Base-by-base conservation (phyloP, 2,329 filamentous ascomycete species). In the Ploettnerulaceae sp. region DNA sequence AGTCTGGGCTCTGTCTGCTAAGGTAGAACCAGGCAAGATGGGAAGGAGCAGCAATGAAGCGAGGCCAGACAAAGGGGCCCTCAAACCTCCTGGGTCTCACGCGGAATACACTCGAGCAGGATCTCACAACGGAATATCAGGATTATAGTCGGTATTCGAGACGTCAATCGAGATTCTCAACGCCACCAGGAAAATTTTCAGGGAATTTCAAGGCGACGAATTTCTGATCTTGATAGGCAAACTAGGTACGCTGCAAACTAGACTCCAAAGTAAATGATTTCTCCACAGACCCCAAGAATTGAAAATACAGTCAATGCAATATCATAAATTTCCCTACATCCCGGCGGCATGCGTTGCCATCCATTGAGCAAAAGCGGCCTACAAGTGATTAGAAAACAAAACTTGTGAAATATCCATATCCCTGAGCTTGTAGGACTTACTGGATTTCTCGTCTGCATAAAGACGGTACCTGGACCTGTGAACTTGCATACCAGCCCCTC, bases 401-500 rank as follows among this genome's bases (percentile, higher is more conserved):
- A 12, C 14, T 3, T 15, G 24, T 11, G n/a, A 7, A 8, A 35
- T 20, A 12, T 17, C 2, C 11, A n/a, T n/a, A 24, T 6, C 12
- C 4, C 8, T 4, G 15, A 22, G 32, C 34, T 18, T n/a, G 38
- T 14, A 34, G 42, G 34, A 71, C 79, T 64, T 68, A 80, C 77
- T 41, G 89, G 76, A 63, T 96, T 97, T 52, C 93, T 79, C 1
- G 93, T 97, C 68, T 98, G 93, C 59, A 97, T 75, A 61, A 90
- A 96, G 0, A 98, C 78, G 0, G 89, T 94, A 0, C 93, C 93
- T 0, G 93, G 93, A 0, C 86, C 90, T 0, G 84, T 89, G 57
- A 97, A 97, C 64, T 89, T 95, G 72, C 93, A 98, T 3, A 95
- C 90, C 26, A 97, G 71, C 0, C 93, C 93, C 68, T 98, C 93